phyloP scores from a whole-genome alignment of 805 yeast genomes.

The Candida jianshihensis region DNA sequence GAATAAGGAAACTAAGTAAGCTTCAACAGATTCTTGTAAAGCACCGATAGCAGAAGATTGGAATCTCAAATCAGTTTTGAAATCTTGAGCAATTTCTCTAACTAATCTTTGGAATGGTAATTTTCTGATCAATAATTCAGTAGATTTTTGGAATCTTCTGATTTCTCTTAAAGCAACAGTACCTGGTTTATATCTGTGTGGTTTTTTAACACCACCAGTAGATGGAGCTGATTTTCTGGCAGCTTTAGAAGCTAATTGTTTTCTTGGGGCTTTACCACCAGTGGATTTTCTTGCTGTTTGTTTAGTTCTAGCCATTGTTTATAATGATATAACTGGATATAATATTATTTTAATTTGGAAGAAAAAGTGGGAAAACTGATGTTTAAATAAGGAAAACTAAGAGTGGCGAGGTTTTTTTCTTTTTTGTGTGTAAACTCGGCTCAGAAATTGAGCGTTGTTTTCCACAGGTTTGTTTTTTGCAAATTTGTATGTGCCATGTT shows the following conservation, averaged over 20 bases:
- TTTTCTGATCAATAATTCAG: conserved; percentile 91
- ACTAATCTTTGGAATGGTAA: conserved; percentile 97
- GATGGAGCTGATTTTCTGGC: conserved; percentile 92
- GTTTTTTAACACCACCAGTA: conserved; percentile 89
- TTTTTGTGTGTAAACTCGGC: not conserved
- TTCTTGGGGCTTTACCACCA: conserved; percentile 96
- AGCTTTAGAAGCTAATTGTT: conserved; percentile 86
- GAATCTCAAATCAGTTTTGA: conserved; percentile 90
- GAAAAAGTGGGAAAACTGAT: conserved; percentile 1
- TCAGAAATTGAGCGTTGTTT: not conserved
- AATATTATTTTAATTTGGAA: too few relatives aligned
- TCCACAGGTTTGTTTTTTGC: not conserved
- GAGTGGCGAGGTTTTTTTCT: conserved; percentile 1
- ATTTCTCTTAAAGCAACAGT: conserved; percentile 95
- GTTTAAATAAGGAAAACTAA: not conserved
- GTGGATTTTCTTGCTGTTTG: conserved; percentile 94
- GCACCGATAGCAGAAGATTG: conserved; percentile 98
- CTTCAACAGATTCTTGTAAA: conserved; percentile 97
- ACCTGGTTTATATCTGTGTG: conserved; percentile 97
- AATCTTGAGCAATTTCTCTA: conserved; percentile 92
- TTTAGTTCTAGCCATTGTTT: conserved; percentile 84
- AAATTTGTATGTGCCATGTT: conserved; percentile 1
- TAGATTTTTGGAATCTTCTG: conserved; percentile 94
- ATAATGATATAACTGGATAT: too few relatives aligned
- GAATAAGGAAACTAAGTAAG: conserved; percentile 90